Conservation (phyloP, 2,329 filamentous ascomycete genomes). For the Nothopassalora personata region DNA sequence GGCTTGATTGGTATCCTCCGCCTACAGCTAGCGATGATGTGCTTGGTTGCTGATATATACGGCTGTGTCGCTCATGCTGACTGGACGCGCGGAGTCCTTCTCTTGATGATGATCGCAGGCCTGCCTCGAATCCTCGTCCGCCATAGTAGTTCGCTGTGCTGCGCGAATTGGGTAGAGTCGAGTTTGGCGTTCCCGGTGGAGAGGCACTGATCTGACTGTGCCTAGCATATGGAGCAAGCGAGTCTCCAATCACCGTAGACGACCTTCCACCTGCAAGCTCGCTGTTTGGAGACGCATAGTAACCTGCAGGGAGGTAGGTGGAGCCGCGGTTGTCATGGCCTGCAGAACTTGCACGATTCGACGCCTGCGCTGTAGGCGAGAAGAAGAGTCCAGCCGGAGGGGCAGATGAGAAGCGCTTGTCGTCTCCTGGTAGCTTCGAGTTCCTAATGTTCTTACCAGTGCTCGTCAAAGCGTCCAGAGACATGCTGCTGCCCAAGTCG, state of each 20-base stretch:
- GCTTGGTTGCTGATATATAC: constrained; percentile 30
- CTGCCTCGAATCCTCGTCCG: constrained; percentile 9
- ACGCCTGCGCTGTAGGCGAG: constrained; percentile 73
- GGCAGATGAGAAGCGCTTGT: constrained; percentile 36
- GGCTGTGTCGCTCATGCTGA: constrained; percentile 9
- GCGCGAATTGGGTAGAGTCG: constrained; percentile 11
- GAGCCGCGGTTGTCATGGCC: constrained; percentile 58
- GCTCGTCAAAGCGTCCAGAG: constrained; percentile 48
- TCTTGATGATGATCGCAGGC: constrained; percentile 4
- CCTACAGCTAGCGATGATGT: constrained; percentile 33
- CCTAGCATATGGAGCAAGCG: constrained; percentile 28
- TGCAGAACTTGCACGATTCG: constrained; percentile 32
- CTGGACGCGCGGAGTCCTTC: constrained; percentile 7
- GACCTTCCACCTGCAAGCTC: constrained; percentile 37
- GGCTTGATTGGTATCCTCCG: constrained; percentile 26
- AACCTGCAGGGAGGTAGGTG: constrained; percentile 81
- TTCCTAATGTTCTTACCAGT: constrained; percentile 31
- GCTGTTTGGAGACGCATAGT: constrained; percentile 69
- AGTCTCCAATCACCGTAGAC: constrained; percentile 40
- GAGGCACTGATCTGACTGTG: constrained; percentile 24
- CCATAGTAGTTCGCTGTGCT: constrained; percentile 15
- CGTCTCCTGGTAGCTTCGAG: constrained; percentile 2
- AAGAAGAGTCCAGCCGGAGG: constrained; percentile 80
- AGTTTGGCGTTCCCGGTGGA: constrained; percentile 25
- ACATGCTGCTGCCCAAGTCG: constrained; percentile 50